Percentiles rank a stretch among this genome's conserved stretches.
phyloP scores from a whole-genome alignment of 2,329 filamentous ascomycete genomes.

The Epichloe brachyelytri region DNA sequence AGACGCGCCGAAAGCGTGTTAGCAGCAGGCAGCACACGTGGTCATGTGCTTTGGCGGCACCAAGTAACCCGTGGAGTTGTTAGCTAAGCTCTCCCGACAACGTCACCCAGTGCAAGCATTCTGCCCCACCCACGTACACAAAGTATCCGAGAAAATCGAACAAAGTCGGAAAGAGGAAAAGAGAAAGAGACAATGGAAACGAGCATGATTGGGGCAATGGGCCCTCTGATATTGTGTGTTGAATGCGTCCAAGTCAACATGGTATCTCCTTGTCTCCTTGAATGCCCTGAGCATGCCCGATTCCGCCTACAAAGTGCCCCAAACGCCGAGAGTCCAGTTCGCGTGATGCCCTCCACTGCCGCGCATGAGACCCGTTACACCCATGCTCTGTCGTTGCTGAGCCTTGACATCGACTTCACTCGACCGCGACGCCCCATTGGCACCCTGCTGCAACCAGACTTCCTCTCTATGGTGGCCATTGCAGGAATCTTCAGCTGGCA shows the following conservation, averaged over 20 bases:
- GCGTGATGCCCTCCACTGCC: slow-evolving; percentile 25
- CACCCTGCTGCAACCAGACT: slow-evolving; percentile 55
- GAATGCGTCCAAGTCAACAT: neutral
- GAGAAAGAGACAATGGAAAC: neutral
- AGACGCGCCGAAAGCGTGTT: slow-evolving; percentile 28
- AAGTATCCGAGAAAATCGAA: no score
- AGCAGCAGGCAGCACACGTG: slow-evolving; percentile 24
- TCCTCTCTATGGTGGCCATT: slow-evolving; percentile 61
- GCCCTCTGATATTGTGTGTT: no score
- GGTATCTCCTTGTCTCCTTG: slow-evolving; percentile 1
- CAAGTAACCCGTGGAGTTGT: neutral
- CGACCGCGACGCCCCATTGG: slow-evolving; percentile 45
- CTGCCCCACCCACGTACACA: neutral
- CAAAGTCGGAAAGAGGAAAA: neutral
- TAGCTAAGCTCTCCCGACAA: neutral
- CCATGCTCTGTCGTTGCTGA: slow-evolving; percentile 52
- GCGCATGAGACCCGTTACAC: slow-evolving; percentile 34
- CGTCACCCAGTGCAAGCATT: slow-evolving; percentile 10
- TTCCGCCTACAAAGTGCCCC: slow-evolving; percentile 36
- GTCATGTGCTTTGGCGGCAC: slow-evolving; percentile 14
- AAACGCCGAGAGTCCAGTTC: slow-evolving; percentile 50
- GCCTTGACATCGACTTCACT: slow-evolving; percentile 45
- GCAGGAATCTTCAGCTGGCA: slow-evolving; percentile 56
- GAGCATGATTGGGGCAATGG: no score
- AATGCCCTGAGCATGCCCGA: neutral